These are phyloP conservation scores for Cutaneotrichosporon sp. DNA, from an alignment of 1,284 basidiomycete genomes.

Conservation along the genomic window DNA sequence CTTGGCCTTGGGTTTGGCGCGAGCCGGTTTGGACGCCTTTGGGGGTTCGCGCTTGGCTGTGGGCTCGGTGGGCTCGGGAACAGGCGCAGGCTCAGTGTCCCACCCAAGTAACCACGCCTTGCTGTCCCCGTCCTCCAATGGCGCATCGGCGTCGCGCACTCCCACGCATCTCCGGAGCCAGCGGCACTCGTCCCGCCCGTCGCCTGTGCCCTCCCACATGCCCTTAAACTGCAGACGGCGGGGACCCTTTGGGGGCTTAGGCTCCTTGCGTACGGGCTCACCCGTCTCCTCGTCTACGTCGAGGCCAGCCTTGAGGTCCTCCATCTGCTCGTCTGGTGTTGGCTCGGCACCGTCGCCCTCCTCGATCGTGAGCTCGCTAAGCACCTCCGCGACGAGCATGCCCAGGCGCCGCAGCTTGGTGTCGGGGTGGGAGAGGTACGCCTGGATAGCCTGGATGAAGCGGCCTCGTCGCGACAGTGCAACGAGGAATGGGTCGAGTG, in stretches of 20 bases:
- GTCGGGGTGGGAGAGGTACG: conserved; percentile 74
- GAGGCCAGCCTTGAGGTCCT: conserved; percentile 38
- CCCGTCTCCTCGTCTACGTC: conserved; percentile 32
- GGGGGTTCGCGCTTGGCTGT: not conserved
- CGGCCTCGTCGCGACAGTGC: conserved; percentile 52
- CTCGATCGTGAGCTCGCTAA: conserved; percentile 36
- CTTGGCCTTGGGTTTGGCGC: conserved; percentile 9
- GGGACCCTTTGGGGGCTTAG: conserved; percentile 31
- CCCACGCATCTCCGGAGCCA: conserved; percentile 55
- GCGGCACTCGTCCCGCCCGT: conserved; percentile 64
- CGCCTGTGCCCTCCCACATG: conserved; percentile 72
- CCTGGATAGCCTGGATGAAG: conserved; percentile 68
- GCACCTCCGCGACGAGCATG: conserved; percentile 82
- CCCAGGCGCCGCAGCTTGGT: conserved; percentile 74
- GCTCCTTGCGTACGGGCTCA: conserved; percentile 5
- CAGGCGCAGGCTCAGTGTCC: conserved; percentile 6
- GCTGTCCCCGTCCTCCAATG: not conserved
- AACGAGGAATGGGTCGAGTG: conserved; percentile 49
- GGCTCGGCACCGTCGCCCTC: conserved; percentile 6
- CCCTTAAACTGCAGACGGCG: conserved; percentile 59
- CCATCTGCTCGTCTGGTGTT: conserved; percentile 28
- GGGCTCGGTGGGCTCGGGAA: not conserved
- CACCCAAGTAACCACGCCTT: conserved; percentile 36
- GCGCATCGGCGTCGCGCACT: conserved; percentile 54
- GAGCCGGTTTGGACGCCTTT: conserved; percentile 6